Base-by-base conservation (phyloP, 2,329 filamentous ascomycete species). In the Helicocarpus griseus region DNA sequence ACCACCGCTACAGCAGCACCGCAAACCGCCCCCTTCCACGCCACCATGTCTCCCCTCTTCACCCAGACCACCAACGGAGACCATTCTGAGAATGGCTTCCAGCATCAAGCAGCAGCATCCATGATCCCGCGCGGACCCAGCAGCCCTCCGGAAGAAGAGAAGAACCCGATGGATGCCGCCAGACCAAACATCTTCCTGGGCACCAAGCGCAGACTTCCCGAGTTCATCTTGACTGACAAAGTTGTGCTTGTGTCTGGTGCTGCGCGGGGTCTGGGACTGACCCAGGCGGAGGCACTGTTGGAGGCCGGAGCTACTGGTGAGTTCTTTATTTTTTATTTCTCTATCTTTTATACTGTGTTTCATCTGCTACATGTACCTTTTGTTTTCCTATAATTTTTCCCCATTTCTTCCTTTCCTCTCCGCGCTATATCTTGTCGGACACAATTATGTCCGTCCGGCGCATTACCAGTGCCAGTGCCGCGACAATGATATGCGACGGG, bases 141-240 rank as follows among this genome's bases (percentile, higher is more conserved):
- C 59, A 53, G 29, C 43, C 60, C 66, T 48, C 60, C 59, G 29
- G 35, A 59, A 28, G 53, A 61, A 29, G 60, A 65, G 53, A 61
- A 61, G 31, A 56, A 54, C 28, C 57, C 63, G 9, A 40, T 52
- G 17, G 46, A 51, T 31, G 28, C 39, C 26, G 26, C 6, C 44
- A 22, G 43, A 24, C 40, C 52, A 19, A 46, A 31, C 13, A 52
- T 62, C 14, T 58, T 51, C 51, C 50, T 69, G 21, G 51, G 49
- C 21, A 57, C 50, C 19, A 53, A 53, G 51, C 33, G 26, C 48
- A 59, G 69, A 48, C 70, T 90, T 48, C 82, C 85, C 41, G 88
- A 93, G 63, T 93, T 93, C 73, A 83, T 78, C 61, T 77, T 94
- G 56, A 76, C 79, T 56, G 79, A 81, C 69, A 89, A 82, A 67